Evolutionary conservation across 345 rosid species (phyloP), one percentile per base, ranked within the genome.

Genomic region (Bretschneidera sinensis): DNA sequence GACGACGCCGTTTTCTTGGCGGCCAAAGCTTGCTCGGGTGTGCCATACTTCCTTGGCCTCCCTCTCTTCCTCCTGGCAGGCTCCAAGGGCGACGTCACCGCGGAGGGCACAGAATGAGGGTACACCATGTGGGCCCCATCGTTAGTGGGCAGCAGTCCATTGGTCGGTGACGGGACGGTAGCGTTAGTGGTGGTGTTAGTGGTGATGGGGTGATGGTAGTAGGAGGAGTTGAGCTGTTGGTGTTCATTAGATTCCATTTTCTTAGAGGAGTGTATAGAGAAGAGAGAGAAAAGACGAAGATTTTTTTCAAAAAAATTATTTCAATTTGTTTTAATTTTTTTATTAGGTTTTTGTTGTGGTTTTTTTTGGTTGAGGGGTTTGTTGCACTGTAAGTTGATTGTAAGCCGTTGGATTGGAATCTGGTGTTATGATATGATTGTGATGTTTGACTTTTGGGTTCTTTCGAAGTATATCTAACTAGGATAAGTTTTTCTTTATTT

Each of bases 1-100:
- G 81, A 76, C 23, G 86, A 70, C 1, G 91, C 88, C 71, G 85
- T 72, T 71, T 83, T 89, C 85, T 83, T 92, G 10, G 97, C 99
- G 1, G 96, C 96, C 59, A 87, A 50, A 51, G 96, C 99, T 62
- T 83, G 92, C 48, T 92, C 97, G 16, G 90, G 97, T 19, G 99
- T 94, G 0, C 83, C 97, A 60, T 94, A 90, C 92, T 94, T 94
- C 77, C 99, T 76, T 8, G 97, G 99, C 48, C 99, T 71, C 3
- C 99, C 99, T 21, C 99, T 76, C 86, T 83, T 94, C 79, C 92
- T 75, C 81, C 74, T 81, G 2, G 85, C 72, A 0, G 85, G 75
- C 69, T 85, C 92, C 56, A 78, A 72, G 25, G 84, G 82, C 18
- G 81, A 80, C 33, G 78, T 73, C 63, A 80, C 81, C 31, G 80